These are phyloP conservation scores for Babesia gibsoni DNA, from an alignment of 169 alveolate genomes.

Conservation along the genomic window DNA sequence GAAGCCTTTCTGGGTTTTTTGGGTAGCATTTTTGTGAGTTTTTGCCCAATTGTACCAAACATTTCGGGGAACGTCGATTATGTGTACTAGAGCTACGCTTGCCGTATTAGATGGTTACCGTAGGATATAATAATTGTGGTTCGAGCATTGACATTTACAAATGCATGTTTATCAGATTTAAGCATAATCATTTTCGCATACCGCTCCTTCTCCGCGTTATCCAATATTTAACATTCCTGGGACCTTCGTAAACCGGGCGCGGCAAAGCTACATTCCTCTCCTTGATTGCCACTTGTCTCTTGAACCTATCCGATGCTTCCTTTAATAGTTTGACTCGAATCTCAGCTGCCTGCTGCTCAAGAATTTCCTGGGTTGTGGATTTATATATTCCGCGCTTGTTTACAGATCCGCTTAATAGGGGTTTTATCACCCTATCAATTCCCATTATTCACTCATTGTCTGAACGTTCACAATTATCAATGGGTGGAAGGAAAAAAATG, in stretches of 20 bases:
- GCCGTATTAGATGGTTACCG: too few species aligned
- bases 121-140: too few species aligned
- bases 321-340: conserved; percentile 3
- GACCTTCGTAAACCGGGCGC: conserved; percentile 59
- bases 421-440: not conserved
- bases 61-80: too few species aligned
- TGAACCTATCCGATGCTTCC: conserved; percentile 14
- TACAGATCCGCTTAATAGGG: not conserved
- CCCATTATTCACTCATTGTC: not conserved
- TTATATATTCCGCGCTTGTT: not conserved
- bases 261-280: conserved; percentile 39
- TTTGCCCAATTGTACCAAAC: too few species aligned
- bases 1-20: too few species aligned
- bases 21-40: too few species aligned
- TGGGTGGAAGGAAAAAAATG: too few species aligned
- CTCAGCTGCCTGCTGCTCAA: not conserved
- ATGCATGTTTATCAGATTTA: too few species aligned
- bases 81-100: too few species aligned
- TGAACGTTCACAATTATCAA: too few species aligned
- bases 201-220: conserved; percentile 36
- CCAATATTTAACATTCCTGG: conserved; percentile 57
- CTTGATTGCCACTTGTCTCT: conserved; percentile 14
- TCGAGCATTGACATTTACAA: too few species aligned
- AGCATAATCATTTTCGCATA: conserved; percentile 27
- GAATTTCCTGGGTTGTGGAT: not conserved